Conservation (phyloP, 805 yeast species). For the Yarrowia sp. region DNA sequence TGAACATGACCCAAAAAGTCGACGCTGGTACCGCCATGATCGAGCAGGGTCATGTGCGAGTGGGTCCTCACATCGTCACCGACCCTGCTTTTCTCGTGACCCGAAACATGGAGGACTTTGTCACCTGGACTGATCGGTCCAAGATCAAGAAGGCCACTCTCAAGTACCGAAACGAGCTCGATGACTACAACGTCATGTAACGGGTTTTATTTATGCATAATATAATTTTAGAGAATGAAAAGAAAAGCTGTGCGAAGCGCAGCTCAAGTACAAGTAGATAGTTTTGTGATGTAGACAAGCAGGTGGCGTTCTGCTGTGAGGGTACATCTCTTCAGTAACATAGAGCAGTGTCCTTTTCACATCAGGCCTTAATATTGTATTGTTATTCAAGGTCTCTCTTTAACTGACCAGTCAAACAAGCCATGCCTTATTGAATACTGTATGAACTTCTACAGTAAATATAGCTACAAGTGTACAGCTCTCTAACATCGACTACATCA, state of each 20-base stretch:
- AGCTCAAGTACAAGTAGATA: too few relatives aligned
- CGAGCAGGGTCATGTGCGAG: constrained; percentile 97
- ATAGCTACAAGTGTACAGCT: too few relatives aligned
- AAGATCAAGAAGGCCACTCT: constrained; percentile 88
- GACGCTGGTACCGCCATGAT: constrained; percentile 85
- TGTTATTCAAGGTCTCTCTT: too few relatives aligned
- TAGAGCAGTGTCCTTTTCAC: too few relatives aligned
- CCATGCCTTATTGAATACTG: too few relatives aligned
- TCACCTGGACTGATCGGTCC: constrained; percentile 96
- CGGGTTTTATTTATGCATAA: constrained; percentile 50
- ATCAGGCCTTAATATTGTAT: too few relatives aligned
- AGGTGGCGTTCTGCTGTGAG: background rate
- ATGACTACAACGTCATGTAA: constrained; percentile 56
- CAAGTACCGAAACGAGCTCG: constrained; percentile 72
- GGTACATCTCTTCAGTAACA: too few relatives aligned
- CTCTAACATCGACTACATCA: background rate
- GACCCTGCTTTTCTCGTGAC: constrained; percentile 95
- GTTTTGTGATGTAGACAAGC: background rate
- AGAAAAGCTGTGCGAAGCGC: too few relatives aligned
- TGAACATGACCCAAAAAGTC: constrained; percentile 89
- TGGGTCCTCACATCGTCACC: constrained; percentile 92
- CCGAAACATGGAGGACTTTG: constrained; percentile 89
- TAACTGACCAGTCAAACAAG: too few relatives aligned
- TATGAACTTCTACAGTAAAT: too few relatives aligned
- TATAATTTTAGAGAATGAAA: background rate